Evolutionary conservation across 495 filamentous ascomycete genomes (phyloP).

Genomic region (Tuber umbilicatum): DNA sequence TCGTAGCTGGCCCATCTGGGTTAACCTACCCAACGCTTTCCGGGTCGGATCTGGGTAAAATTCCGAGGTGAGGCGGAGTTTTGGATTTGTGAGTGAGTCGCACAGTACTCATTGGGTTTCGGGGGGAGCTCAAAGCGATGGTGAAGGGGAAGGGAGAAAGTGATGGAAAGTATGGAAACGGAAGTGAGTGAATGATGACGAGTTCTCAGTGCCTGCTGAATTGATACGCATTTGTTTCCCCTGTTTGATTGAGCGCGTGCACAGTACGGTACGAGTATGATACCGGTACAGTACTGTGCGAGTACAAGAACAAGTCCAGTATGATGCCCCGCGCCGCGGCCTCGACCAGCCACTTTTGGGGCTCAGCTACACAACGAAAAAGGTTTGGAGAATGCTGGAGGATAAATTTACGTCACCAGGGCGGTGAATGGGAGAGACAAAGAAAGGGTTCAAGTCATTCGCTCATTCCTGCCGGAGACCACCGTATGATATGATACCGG

Average conservation of each 20-base stretch:
- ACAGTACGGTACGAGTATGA: too few species aligned
- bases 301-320: too few species aligned
- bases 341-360: background rate
- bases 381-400: background rate
- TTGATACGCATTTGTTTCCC: background rate
- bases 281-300: too few species aligned
- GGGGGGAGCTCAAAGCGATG: background rate
- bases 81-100: background rate
- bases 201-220: background rate
- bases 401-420: background rate
- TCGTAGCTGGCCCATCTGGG: background rate
- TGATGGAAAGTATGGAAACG: background rate
- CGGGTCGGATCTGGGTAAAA: background rate
- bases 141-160: background rate
- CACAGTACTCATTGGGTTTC: background rate
- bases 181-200: conserved; percentile 1
- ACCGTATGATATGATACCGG: conserved; percentile 1
- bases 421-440: background rate
- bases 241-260: background rate
- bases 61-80: background rate
- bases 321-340: background rate
- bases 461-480: background rate
- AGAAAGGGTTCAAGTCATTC: background rate
- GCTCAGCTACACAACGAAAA: background rate
- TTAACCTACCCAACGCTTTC: background rate